Base-by-base conservation (phyloP, 306 rosid genomes). In the Malus sylvestris region DNA sequence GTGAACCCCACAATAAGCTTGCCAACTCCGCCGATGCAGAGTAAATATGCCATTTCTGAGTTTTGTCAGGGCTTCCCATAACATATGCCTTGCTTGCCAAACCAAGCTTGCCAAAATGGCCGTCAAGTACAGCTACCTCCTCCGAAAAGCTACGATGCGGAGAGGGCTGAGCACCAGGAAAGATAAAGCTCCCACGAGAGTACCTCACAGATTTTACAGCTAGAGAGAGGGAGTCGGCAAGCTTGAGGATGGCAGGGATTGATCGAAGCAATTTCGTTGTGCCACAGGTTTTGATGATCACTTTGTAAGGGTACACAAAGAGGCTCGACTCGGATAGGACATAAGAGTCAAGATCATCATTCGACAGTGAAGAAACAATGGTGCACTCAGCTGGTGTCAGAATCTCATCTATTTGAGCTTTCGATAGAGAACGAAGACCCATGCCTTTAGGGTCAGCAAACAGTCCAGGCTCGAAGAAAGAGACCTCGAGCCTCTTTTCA, bases 271-370 rank as follows among this genome's bases (percentile, higher is more conserved):
- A 72, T 67, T 95, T 95, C 0, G 99, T 95, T 4, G 99, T 92
- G 60, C 99, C 99, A 3, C 99, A 95, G 15, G 99, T 95, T 81
- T 95, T 95, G 83, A 95, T 95, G 33, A 95, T 89, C 49, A 95
- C 32, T 68, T 95, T 89, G 71, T 89, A 89, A 3, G 98, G 89
- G 64, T 88, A 90, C 65, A 94, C 88, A 67, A 94, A 94, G 22
- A 94, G 81, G 89, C 99, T 95, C 14, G 99, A 95, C 78, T 95
- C 99, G 0, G 99, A 95, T 15, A 95, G 99, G 72, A 95, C 97
- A 57, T 95, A 92, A 11, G 99, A 95, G 81, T 95, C 99, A 49
- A 95, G 79, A 71, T 82, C 19, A 45, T 87, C 97, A 25, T 95
- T 95, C 3, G 91, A 95, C 67, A 90, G 78, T 19, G 99, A 87